Evolutionary conservation across 2,329 filamentous ascomycete species (phyloP).

Genomic region (Elsinoe batatas): DNA sequence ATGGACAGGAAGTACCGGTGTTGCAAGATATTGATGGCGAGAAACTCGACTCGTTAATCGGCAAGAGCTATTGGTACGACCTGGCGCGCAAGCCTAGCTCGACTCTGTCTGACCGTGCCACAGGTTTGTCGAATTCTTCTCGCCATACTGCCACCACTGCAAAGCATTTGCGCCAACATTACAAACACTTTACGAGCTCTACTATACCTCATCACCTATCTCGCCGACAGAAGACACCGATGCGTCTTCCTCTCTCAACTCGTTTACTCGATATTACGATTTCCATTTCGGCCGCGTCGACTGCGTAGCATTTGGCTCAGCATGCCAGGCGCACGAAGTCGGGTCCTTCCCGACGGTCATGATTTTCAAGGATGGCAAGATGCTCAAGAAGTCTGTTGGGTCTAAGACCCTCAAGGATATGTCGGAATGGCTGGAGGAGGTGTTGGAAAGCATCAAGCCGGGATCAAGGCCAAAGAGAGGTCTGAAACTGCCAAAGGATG

Average conservation of each 20-base stretch:
- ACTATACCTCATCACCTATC: constrained; percentile 73
- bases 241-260: constrained; percentile 44
- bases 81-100: not conserved
- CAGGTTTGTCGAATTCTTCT: constrained; percentile 42
- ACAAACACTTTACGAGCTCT: constrained; percentile 92
- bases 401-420: constrained; percentile 57
- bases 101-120: not conserved
- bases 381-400: constrained; percentile 54
- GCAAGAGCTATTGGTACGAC: constrained; percentile 57
- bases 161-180: constrained; percentile 69
- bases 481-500: constrained; percentile 60
- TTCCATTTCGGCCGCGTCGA: constrained; percentile 82
- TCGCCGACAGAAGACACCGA: constrained; percentile 36
- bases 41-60: constrained; percentile 48
- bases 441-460: constrained; percentile 67
- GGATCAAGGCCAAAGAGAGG: constrained; percentile 63
- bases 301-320: constrained; percentile 71
- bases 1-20: constrained; percentile 56
- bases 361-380: constrained; percentile 69
- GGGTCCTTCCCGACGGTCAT: constrained; percentile 64
- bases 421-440: constrained; percentile 62
- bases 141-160: constrained; percentile 58
- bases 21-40: constrained; percentile 50
- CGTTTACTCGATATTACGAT: constrained; percentile 75
- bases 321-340: constrained; percentile 61